Evolutionary conservation across 305 asterid species (phyloP), one percentile per base, ranked within the genome.

Genomic region (Fraxinus paxiana): DNA sequence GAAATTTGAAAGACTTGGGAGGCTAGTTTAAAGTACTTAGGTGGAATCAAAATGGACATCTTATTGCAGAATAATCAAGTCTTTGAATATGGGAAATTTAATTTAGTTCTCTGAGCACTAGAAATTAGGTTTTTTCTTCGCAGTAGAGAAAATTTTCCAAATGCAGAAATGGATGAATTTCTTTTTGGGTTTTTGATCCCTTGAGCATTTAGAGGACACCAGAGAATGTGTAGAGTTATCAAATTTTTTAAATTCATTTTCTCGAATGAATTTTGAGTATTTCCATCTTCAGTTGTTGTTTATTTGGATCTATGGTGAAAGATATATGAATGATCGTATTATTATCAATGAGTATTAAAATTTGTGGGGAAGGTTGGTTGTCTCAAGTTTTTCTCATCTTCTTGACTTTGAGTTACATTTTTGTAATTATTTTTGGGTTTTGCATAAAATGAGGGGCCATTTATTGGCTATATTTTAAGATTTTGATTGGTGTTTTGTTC

Each of bases 11-110:
- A 86, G 90, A 87, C 63, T 30, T 91, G 37, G 87, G 75, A 67
- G 85, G 33, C 28, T 83, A 88, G 92, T 24, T 79, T 86, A 85
- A 76, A 54, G 35, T 91, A 91, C 84, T 90, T n/a, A 71, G 80
- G 84, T 90, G 10, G 98, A 95, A 84, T 88, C 90, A 0, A 86
- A 93, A 75, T 93, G 98, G 98, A 98, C 98, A 6, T 87, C 72
- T 83, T 95, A 93, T 85, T 91, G 95, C 91, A 85, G 97, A 85
- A 87, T 90, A 0, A 87, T 95, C 88, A 91, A 97, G 87, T 89
- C 90, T 87, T 79, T 95, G 90, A 95, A 92, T 96, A 88, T 92
- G 85, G 96, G 93, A 56, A 90, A 95, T 83, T 81, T 91, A 7
- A 20, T 35, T 48, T 79, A 33, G 69, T n/a, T n/a, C n/a, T n/a